phyloP scores from a whole-genome alignment of 495 filamentous ascomycete species.

The Parathielavia hyrcaniae region DNA sequence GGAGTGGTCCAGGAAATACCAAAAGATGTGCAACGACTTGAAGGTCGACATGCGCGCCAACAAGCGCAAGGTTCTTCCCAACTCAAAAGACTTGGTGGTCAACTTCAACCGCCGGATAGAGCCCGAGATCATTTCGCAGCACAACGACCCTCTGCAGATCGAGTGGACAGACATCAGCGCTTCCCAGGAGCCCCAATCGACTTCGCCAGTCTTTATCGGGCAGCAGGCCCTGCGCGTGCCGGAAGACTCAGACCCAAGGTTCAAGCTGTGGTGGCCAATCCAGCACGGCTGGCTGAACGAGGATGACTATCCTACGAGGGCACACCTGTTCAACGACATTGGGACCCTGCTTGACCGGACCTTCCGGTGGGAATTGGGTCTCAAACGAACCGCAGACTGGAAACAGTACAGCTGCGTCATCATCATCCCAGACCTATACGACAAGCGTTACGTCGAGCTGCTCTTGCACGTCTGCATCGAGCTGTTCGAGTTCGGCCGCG shows the following conservation, averaged over 20 bases:
- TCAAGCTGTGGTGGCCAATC: constrained; percentile 88
- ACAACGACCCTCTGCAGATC: constrained; percentile 86
- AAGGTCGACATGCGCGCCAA: constrained; percentile 85
- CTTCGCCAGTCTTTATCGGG: constrained; percentile 71
- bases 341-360: constrained; percentile 79
- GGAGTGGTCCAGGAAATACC: constrained; percentile 74
- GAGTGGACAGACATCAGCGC: constrained; percentile 87
- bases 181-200: constrained; percentile 44
- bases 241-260: constrained; percentile 81
- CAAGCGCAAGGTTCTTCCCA: constrained; percentile 87
- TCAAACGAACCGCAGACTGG: constrained; percentile 74
- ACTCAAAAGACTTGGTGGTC: constrained; percentile 87
- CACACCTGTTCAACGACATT: constrained; percentile 75
- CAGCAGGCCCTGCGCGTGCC: constrained; percentile 77
- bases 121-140: constrained; percentile 79
- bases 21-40: constrained; percentile 74
- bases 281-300: constrained; percentile 85
- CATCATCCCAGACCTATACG: constrained; percentile 92
- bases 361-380: constrained; percentile 71
- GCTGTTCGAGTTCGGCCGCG: constrained; percentile 77
- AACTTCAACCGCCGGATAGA: constrained; percentile 81
- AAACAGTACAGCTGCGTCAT: constrained; percentile 88
- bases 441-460: constrained; percentile 82
- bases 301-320: constrained; percentile 70
- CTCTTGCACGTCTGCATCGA: constrained; percentile 77